Percentiles rank a stretch among this genome's conserved stretches.
These are phyloP conservation scores for Dactylorhiza incarnata DNA, from an alignment of 106 monocot species.

Conservation along the genomic window DNA sequence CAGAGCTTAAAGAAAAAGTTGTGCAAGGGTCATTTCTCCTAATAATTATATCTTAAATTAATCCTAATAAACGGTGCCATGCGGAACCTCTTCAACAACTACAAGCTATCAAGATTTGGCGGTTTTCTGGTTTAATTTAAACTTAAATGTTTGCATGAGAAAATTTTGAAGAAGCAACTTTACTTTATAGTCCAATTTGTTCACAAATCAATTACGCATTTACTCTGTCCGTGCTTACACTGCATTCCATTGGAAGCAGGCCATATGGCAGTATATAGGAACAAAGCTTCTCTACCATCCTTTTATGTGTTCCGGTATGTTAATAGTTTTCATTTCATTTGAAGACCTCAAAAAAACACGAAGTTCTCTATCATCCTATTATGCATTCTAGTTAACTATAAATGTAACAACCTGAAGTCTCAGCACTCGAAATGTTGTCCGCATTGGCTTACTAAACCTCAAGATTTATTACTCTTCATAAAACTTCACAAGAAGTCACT, in stretches of 20 bases:
- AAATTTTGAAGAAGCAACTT: neutral
- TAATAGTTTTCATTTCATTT: neutral
- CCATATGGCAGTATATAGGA: neutral
- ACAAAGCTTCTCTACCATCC: constrained; percentile 1
- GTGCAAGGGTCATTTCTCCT: too few relatives aligned
- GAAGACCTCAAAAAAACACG: neutral
- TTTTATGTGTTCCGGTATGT: neutral
- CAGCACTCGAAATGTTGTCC: neutral
- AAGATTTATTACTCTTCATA: too few relatives aligned
- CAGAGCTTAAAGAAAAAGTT: too few relatives aligned
- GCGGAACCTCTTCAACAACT: too few relatives aligned
- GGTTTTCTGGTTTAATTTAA: too few relatives aligned
- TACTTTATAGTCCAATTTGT: neutral
- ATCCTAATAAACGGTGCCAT: too few relatives aligned
- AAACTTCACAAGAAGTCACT: too few relatives aligned
- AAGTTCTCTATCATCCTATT: neutral
- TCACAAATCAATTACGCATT: neutral
- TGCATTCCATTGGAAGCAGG: neutral
- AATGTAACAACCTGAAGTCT: neutral
- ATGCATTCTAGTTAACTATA: neutral
- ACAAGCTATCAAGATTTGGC: too few relatives aligned
- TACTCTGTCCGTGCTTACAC: neutral
- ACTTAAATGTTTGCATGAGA: neutral
- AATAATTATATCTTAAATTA: too few relatives aligned
- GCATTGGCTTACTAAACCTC: too few relatives aligned